Evolutionary conservation across 352 stramenopile species (phyloP).

Genomic region (Globisporangium paddicum): DNA sequence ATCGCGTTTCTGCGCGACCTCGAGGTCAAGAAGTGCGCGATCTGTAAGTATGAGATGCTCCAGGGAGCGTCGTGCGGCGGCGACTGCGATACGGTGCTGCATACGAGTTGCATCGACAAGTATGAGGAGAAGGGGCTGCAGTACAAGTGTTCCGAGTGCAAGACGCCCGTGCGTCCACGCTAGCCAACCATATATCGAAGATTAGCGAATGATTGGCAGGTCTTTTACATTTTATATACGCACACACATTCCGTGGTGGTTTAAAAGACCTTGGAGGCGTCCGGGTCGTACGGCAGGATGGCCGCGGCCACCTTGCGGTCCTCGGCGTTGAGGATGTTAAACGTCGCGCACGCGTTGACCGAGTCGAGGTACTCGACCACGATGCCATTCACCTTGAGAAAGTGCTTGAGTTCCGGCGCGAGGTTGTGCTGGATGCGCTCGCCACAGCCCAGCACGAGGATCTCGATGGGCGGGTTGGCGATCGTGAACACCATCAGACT

Average conservation of each 20-base stretch:
- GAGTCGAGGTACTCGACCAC: slow-evolving; percentile 85
- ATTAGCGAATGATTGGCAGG: background rate
- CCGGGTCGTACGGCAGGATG: slow-evolving; percentile 66
- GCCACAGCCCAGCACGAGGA: slow-evolving; percentile 78
- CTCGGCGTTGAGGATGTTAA: slow-evolving; percentile 91
- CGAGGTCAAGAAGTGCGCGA: slow-evolving; percentile 71
- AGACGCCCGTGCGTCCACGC: slow-evolving; percentile 27
- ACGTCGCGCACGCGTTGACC: slow-evolving; percentile 84
- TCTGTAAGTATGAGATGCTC: slow-evolving; percentile 74
- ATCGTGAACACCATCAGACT: slow-evolving; percentile 73
- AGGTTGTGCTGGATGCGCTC: slow-evolving; percentile 54
- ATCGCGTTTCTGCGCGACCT: slow-evolving; percentile 69
- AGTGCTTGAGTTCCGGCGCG: slow-evolving; percentile 54
- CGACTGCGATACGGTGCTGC: slow-evolving; percentile 39
- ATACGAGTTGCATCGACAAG: slow-evolving; percentile 55
- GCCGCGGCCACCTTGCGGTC: slow-evolving; percentile 76
- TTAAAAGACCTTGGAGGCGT: slow-evolving; percentile 17
- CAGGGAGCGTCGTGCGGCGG: slow-evolving; percentile 43
- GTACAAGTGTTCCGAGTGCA: slow-evolving; percentile 57
- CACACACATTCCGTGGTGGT: background rate
- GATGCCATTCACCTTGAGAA: slow-evolving; percentile 80
- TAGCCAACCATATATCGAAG: background rate
- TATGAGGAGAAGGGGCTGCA: slow-evolving; percentile 53
- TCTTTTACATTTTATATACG: slow-evolving; percentile 6
- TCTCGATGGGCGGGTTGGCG: slow-evolving; percentile 73